Base-by-base conservation (phyloP, 139 green algal genomes). In the Picochlorum sp. region DNA sequence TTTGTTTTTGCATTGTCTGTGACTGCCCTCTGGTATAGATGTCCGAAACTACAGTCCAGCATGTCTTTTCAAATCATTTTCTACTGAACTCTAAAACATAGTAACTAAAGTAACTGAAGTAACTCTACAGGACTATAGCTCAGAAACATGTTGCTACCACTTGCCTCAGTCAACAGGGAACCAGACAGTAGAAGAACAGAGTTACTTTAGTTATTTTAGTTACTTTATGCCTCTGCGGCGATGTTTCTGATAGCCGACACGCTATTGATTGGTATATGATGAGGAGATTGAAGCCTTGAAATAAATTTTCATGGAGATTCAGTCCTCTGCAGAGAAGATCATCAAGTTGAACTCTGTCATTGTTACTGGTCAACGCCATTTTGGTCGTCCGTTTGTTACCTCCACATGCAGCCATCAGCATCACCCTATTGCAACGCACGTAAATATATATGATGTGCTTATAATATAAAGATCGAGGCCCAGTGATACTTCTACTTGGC, bases 401-500 rank as follows among this genome's bases (percentile, higher is more conserved):
- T 52, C 45, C 45, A 52, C 4, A 52, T 52, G 45, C 45, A 52
- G 45, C 45, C 45, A 52, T 52, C 45, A 52, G 45, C 45, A 4
- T 52, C 45, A 52, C 45, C 45, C 45, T 52, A 3, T 3, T 4
- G 45, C 4, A 52, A 52, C 1, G 45, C 45, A 52, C 45, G 2
- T 52, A 52, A 2, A 52, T 52, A 52, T 52, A 1, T 52, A 5
- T 52, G 45, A 52, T 52, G 24, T 52, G 45, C 2, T 52, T 52
- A 52, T 0, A 52, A 52, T 52, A 52, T 52, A 52, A 52, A 52
- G 45, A 52, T 52, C 4, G 45, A 52, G 45, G 45, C 45, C 45
- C 45, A 52, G 45, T 52, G 45, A 52, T 52, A 52, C 45, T 52
- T 52, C 45, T 52, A 52, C 45, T 52, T 52, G 24, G 45, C 45